Conservation (phyloP, 164 flowering plant genomes). For the Macadamia tetraphylla region DNA sequence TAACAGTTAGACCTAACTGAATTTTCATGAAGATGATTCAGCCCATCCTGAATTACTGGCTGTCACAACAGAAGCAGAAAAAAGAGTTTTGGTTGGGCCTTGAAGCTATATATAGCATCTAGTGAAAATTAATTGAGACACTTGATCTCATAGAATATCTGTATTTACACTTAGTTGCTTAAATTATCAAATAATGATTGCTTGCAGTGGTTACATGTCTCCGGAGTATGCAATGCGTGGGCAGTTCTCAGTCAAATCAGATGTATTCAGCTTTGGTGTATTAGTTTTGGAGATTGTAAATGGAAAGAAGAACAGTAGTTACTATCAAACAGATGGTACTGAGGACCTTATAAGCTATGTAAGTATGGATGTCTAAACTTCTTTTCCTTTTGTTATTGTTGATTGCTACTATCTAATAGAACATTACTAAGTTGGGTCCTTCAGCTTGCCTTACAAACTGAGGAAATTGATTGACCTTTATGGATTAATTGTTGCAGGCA, state of each 20-base stretch:
- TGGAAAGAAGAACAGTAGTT: slow-evolving; percentile 13
- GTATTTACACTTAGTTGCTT: not conserved
- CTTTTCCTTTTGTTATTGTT: not conserved
- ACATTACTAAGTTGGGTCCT: too few species aligned
- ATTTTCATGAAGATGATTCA: slow-evolving; percentile 5
- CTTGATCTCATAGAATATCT: too few species aligned
- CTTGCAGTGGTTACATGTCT: slow-evolving; percentile 29
- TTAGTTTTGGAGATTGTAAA: slow-evolving; percentile 23
- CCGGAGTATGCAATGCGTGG: slow-evolving; percentile 27
- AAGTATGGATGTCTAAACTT: not conserved
- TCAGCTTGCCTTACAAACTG: too few species aligned
- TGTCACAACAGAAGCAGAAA: too few species aligned
- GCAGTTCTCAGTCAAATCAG: slow-evolving; percentile 21
- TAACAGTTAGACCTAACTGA: too few species aligned
- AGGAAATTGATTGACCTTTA: too few species aligned
- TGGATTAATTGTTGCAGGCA: slow-evolving; percentile 22
- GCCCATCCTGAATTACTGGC: too few species aligned
- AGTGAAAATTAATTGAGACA: too few species aligned
- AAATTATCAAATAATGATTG: not conserved
- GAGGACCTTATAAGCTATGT: slow-evolving; percentile 8
- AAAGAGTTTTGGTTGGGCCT: too few species aligned
- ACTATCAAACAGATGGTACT: not conserved
- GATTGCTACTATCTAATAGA: too few species aligned
- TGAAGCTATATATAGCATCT: too few species aligned
- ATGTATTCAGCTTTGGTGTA: slow-evolving; percentile 24